phyloP scores from a whole-genome alignment of 2,329 filamentous ascomycete genomes.

The Orbilia quercus region DNA sequence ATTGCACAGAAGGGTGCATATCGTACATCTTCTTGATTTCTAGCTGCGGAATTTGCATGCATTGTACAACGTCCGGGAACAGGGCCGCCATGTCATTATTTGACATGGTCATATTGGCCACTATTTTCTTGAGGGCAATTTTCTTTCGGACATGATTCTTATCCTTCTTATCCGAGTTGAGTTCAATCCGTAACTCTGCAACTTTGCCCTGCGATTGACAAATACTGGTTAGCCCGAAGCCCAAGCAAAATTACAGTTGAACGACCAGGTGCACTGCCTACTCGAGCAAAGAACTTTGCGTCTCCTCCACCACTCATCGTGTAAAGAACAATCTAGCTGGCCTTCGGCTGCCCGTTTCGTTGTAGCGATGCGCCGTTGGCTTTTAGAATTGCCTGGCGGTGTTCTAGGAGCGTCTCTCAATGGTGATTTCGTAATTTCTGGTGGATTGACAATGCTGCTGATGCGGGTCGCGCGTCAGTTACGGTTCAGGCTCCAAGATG shows the following conservation, averaged over 20 bases:
- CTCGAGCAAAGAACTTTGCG: conserved; percentile 98
- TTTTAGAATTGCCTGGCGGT: conserved; percentile 10
- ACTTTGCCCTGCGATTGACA: conserved; percentile 87
- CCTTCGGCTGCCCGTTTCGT: neutral
- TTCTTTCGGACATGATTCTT: conserved; percentile 96
- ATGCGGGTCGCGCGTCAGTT: too few species aligned
- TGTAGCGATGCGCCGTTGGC: conserved; percentile 7
- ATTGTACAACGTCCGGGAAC: conserved; percentile 92
- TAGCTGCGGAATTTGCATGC: conserved; percentile 92
- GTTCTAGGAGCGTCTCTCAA: conserved; percentile 22
- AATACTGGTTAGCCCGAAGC: conserved; percentile 66
- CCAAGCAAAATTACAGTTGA: conserved; percentile 4
- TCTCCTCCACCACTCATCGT: conserved; percentile 75
- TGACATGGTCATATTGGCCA: conserved; percentile 99
- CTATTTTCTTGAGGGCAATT: conserved; percentile 98
- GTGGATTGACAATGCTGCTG: too few species aligned
- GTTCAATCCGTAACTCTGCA: conserved; percentile 91
- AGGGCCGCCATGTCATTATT: conserved; percentile 99
- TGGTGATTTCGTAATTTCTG: too few species aligned
- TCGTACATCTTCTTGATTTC: conserved; percentile 99
- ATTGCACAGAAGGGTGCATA: conserved; percentile 5
- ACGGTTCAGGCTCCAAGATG: conserved; percentile 13
- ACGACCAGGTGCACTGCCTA: conserved; percentile 68
- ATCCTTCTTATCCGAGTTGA: conserved; percentile 97
- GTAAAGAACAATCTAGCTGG: neutral